Evolutionary conservation across 352 stramenopile genomes (phyloP), one percentile per base, ranked within the genome.

Genomic region (Aphanomyces invadans): DNA sequence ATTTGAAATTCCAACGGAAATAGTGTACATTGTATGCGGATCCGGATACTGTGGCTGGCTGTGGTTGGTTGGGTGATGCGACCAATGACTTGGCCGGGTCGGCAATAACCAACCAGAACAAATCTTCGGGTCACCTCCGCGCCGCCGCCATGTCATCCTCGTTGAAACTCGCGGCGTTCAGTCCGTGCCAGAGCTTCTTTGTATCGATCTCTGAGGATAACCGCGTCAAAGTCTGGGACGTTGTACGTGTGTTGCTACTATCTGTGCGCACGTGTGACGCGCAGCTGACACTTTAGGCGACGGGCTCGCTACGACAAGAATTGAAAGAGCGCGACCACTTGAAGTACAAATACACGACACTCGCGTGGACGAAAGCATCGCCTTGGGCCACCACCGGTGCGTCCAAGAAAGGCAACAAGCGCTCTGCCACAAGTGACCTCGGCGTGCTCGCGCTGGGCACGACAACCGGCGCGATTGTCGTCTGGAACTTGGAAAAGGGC

Each of bases 291-390:
- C n/a, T 52, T 32, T 28, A 86, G 78, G 75, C 69, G 48, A 82
- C 78, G 2, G 80, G 83, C 31, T 67, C 76, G 31, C 65, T 94
- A 62, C 75, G 85, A 55, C 79, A 86, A 70, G 86, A 94, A 61
- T 73, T 92, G 17, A 87, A 87, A 67, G 83, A 94, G 74, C 80
- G 82, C 51, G 83, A 94, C 68, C 83, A 94, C 71, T 74, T 92
- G 39, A 89, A 72, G 68, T 91, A 91, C 79, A 86, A 81, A 46
- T 92, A 89, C 74, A 94, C 83, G 46, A 76, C 76, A 65, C 70
- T 88, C 29, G 77, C 83, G 17, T 94, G 85, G 85, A 79, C 80
- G 26, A 75, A 80, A 31, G 69, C 56, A 28, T 74, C 74, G 32
- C 68, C 69, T n/a, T 72, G 70, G 68, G 65, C 36, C 36, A 15